Conservation (phyloP, 306 rosid species). For the Hippophae tibetana region DNA sequence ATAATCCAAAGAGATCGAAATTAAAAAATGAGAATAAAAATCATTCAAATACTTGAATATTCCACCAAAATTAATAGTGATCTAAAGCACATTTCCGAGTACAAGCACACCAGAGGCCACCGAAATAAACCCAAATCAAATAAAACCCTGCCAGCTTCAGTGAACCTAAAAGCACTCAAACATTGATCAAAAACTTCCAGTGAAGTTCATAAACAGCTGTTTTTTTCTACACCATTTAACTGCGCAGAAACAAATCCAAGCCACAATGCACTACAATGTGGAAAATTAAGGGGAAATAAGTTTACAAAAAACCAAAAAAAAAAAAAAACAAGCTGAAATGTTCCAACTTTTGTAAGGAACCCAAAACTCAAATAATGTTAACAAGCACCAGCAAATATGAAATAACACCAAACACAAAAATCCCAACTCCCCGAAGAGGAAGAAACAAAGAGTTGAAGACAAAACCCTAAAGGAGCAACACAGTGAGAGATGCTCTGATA, state of each 20-base stretch:
- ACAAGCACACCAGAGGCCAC: conserved; percentile 1
- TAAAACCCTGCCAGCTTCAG: neutral
- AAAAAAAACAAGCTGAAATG: conserved; percentile 9
- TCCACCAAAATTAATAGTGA: neutral
- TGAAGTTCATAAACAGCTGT: conserved; percentile 11
- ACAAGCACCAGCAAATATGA: conserved; percentile 1
- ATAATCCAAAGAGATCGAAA: neutral
- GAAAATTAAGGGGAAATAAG: neutral
- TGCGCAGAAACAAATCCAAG: conserved; percentile 8
- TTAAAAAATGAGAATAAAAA: neutral
- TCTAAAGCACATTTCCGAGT: neutral
- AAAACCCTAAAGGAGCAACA: conserved; percentile 8
- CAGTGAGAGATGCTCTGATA: neutral
- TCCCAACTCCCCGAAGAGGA: neutral
- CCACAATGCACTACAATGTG: conserved; percentile 5
- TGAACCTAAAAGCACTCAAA: neutral
- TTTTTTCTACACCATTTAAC: conserved; percentile 15
- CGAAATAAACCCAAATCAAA: neutral
- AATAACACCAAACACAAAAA: conserved; percentile 1
- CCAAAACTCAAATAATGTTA: conserved; percentile 9
- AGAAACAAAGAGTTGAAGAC: neutral
- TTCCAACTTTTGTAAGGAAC: conserved; percentile 2
- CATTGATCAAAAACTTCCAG: conserved; percentile 24
- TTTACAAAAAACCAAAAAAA: neutral
- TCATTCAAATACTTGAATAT: neutral